These are phyloP conservation scores for Blakeslea trispora DNA, from an alignment of 371 early-diverging fungal species.

Conservation along the genomic window DNA sequence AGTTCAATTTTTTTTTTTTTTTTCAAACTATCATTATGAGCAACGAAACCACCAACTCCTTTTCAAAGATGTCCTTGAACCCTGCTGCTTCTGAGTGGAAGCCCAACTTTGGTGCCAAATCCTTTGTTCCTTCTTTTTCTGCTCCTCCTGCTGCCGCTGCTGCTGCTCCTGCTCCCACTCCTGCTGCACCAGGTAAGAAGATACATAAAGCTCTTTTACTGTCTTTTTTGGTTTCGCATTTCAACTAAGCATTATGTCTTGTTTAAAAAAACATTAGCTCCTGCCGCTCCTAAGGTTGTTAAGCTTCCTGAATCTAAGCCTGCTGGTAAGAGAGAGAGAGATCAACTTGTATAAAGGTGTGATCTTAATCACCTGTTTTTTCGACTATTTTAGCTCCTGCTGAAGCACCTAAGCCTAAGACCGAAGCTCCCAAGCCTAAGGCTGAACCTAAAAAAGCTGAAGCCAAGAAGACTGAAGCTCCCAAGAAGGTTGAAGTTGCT, in stretches of 20 bases:
- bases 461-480: neutral
- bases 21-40: constrained; percentile 15
- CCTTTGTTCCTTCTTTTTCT: constrained; percentile 37
- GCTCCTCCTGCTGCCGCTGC: constrained; percentile 24
- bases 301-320: constrained; percentile 37
- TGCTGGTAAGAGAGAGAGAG: constrained; percentile 12
- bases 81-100: constrained; percentile 43
- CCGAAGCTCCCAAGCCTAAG: constrained; percentile 14
- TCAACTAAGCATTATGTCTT: no score
- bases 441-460: constrained; percentile 8
- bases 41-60: constrained; percentile 21
- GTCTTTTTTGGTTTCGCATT: no score
- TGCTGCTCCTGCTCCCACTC: constrained; percentile 13
- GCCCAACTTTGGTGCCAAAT: constrained; percentile 35
- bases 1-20: constrained; percentile 10
- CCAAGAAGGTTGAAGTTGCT: constrained; percentile 5
- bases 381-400: constrained; percentile 2
- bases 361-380: no score
- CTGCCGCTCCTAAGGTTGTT: constrained; percentile 32
- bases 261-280: no score
- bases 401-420: constrained; percentile 15
- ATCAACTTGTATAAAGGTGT: no score
- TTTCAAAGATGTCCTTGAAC: constrained; percentile 35
- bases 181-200: constrained; percentile 10
- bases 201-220: no score